Conservation (phyloP, 192 early-diverging fungal species). For the Funneliformis geosporum region DNA sequence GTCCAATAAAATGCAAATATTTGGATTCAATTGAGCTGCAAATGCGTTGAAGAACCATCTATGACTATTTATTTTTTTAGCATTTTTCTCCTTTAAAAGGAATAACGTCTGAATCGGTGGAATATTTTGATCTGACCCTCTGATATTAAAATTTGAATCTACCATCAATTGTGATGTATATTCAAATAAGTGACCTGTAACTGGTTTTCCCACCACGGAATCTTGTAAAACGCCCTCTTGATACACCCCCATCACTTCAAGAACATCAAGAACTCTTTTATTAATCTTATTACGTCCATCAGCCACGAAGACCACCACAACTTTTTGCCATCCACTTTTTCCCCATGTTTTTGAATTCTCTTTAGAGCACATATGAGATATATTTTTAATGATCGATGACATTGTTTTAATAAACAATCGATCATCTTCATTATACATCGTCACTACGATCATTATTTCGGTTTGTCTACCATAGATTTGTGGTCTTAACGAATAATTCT, state of each 20-base stretch:
- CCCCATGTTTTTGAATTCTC: slow-evolving; percentile 72
- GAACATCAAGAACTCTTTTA: slow-evolving; percentile 59
- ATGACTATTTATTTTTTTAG: slow-evolving; percentile 85
- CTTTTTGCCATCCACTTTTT: slow-evolving; percentile 77
- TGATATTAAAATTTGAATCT: slow-evolving; percentile 70
- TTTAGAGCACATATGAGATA: slow-evolving; percentile 79
- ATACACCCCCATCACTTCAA: slow-evolving; percentile 78
- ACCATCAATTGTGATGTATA: slow-evolving; percentile 78
- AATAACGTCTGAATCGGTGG: slow-evolving; percentile 80
- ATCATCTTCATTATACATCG: slow-evolving; percentile 86
- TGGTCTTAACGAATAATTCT: slow-evolving; percentile 75
- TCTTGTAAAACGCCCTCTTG: slow-evolving; percentile 74
- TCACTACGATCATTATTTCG: slow-evolving; percentile 80
- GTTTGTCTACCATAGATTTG: slow-evolving; percentile 55
- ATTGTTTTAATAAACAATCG: slow-evolving; percentile 84
- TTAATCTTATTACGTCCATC: slow-evolving; percentile 80
- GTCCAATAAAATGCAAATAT: slow-evolving; percentile 63
- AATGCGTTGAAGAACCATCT: slow-evolving; percentile 72
- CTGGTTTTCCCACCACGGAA: slow-evolving; percentile 59
- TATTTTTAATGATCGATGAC: slow-evolving; percentile 83
- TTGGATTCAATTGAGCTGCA: slow-evolving; percentile 54
- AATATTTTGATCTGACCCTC: slow-evolving; percentile 59
- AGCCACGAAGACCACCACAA: slow-evolving; percentile 76
- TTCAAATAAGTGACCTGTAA: slow-evolving; percentile 68
- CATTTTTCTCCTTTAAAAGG: slow-evolving; percentile 88